A percentile compares a stretch with the other conserved stretches of the same genome.
Evolutionary conservation across 169 alveolate species (phyloP).

Genomic region (Plasmodium blacklocki): DNA sequence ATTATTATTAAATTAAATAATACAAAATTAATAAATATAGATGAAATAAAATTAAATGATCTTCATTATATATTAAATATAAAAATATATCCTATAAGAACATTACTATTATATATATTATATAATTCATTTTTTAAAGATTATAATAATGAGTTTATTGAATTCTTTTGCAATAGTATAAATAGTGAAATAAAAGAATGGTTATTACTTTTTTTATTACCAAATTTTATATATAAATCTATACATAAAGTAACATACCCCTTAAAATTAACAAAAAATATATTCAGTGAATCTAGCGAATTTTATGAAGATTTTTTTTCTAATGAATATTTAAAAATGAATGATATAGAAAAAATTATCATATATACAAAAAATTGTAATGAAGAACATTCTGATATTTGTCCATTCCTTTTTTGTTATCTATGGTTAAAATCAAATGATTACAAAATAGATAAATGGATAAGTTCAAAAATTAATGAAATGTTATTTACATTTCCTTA

Average conservation of each 20-base stretch:
- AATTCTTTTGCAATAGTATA: constrained; percentile 51
- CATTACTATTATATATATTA: constrained; percentile 34
- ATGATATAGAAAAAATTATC: constrained; percentile 68
- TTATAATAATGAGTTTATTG: constrained; percentile 35
- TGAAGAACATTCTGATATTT: constrained; percentile 38
- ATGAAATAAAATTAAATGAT: constrained; percentile 61
- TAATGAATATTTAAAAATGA: constrained; percentile 68
- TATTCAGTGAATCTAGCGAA: constrained; percentile 53
- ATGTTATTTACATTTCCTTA: constrained; percentile 56
- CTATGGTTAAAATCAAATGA: constrained; percentile 57
- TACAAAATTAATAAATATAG: constrained; percentile 21
- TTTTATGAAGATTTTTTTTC: constrained; percentile 74
- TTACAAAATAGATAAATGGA: constrained; percentile 53
- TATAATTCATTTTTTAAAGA: constrained; percentile 53
- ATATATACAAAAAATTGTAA: constrained; percentile 60
- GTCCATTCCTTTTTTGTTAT: constrained; percentile 62
- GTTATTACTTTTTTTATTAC: constrained; percentile 60
- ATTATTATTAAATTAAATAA: constrained; percentile 1
- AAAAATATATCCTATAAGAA: constrained; percentile 65
- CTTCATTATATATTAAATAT: constrained; percentile 39
- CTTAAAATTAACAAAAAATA: constrained; percentile 50
- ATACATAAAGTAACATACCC: constrained; percentile 75
- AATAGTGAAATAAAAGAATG: constrained; percentile 62
- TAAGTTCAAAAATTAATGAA: constrained; percentile 71
- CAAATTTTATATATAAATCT: constrained; percentile 47